phyloP scores from a whole-genome alignment of 306 rosid species.

The Arachis stenosperma region DNA sequence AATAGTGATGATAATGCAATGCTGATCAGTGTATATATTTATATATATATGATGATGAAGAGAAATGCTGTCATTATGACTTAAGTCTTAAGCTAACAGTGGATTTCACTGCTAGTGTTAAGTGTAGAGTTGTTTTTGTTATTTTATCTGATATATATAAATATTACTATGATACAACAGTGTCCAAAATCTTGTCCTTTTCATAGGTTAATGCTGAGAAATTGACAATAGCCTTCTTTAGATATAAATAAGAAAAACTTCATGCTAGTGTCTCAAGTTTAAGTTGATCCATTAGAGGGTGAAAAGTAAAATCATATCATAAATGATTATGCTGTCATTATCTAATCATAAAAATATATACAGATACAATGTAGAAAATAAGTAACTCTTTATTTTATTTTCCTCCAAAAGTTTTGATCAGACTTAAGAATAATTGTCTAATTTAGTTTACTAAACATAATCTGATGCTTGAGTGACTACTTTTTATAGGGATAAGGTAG shows the following conservation, averaged over 20 bases:
- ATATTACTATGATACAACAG: conserved; percentile 40
- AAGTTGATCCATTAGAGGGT: conserved; percentile 16
- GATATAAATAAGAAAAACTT: conserved; percentile 21
- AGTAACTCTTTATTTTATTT: too few relatives aligned
- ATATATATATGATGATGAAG: conserved; percentile 39
- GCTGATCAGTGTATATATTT: background rate
- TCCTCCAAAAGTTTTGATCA: too few relatives aligned
- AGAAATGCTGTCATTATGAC: conserved; percentile 47
- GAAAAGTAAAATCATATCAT: conserved; percentile 1
- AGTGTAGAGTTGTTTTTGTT: conserved; percentile 28
- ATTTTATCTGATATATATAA: conserved; percentile 37
- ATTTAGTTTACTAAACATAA: background rate
- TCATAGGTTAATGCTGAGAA: conserved; percentile 45
- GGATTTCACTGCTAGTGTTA: conserved; percentile 35
- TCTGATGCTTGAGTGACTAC: background rate
- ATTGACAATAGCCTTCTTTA: conserved; percentile 42
- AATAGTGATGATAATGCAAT: conserved; percentile 27
- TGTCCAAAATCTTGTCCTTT: conserved; percentile 59
- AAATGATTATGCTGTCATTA: too few relatives aligned
- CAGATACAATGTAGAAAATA: too few relatives aligned
- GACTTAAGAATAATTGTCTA: background rate
- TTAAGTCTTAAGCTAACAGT: conserved; percentile 41
- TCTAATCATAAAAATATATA: too few relatives aligned
- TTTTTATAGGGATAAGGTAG: background rate
- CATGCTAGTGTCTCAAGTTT: conserved; percentile 11